A percentile compares a stretch with the other conserved stretches of the same genome.
Conservation (phyloP, 257 asterid species). For the Salvia miltiorrhiza region DNA sequence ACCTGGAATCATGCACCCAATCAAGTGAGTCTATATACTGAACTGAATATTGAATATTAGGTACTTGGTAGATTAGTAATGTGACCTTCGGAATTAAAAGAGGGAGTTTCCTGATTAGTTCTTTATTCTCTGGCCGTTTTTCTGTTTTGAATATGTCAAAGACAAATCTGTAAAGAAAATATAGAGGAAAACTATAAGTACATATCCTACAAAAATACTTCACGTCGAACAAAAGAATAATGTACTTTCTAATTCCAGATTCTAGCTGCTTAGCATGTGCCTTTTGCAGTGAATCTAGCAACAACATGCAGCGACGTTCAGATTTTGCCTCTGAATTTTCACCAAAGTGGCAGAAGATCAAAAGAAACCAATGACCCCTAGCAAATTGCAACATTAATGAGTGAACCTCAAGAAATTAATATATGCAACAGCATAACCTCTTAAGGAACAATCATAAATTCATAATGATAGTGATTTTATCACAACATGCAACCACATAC, state of each 20-base stretch:
- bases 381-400: constrained; percentile 15
- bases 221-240: neutral
- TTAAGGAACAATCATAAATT: neutral
- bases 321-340: constrained; percentile 31
- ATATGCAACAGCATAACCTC: neutral
- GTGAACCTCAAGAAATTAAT: constrained; percentile 2
- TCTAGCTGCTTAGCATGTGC: constrained; percentile 37
- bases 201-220: neutral
- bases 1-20: constrained; percentile 40
- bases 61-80: constrained; percentile 1
- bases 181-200: neutral
- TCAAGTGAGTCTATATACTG: constrained; percentile 6
- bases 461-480: neutral
- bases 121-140: constrained; percentile 31
- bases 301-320: constrained; percentile 56
- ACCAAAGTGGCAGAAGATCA: constrained; percentile 69
- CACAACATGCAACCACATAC: constrained; percentile 16
- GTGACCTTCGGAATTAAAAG: constrained; percentile 55
- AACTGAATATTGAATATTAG: constrained; percentile 1
- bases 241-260: constrained; percentile 58
- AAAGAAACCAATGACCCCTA: constrained; percentile 81
- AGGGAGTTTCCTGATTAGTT: constrained; percentile 39
- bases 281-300: constrained; percentile 56
- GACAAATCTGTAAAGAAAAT: constrained; percentile 41
- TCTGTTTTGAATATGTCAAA: constrained; percentile 37